Evolutionary conservation across 1,284 basidiomycete genomes (phyloP).

Genomic region (Tylopilus sp.): DNA sequence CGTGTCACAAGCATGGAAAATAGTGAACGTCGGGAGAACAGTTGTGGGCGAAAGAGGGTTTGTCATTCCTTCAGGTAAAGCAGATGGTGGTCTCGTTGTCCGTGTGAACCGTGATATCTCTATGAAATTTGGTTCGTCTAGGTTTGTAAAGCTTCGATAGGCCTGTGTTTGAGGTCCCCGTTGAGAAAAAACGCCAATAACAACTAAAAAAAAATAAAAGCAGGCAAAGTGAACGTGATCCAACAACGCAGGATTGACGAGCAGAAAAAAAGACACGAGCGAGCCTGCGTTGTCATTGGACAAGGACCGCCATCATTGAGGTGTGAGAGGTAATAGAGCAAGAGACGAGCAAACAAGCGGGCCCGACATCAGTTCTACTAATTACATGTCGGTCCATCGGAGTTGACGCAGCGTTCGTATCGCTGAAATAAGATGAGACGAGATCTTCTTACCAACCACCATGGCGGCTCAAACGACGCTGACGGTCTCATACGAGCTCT

Average conservation of each 20-base stretch:
- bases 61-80: slow-evolving; percentile 13
- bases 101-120: neutral
- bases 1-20: slow-evolving; percentile 35
- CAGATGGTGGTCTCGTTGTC: slow-evolving; percentile 10
- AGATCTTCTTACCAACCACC: slow-evolving; percentile 11
- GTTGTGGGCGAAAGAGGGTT: slow-evolving; percentile 37
- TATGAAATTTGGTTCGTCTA: slow-evolving; percentile 20
- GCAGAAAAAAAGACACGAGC: slow-evolving; percentile 2
- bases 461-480: slow-evolving; percentile 36
- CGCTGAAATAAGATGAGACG: slow-evolving; percentile 25
- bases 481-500: slow-evolving; percentile 49
- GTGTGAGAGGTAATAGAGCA: slow-evolving; percentile 10
- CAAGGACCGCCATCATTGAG: slow-evolving; percentile 35
- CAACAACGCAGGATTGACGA: slow-evolving; percentile 19
- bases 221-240: neutral
- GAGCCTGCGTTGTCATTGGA: slow-evolving; percentile 33
- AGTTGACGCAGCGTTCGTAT: slow-evolving; percentile 3
- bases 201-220: slow-evolving; percentile 4
- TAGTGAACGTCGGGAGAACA: slow-evolving; percentile 47
- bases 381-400: slow-evolving; percentile 8
- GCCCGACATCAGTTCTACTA: slow-evolving; percentile 2
- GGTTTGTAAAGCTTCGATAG: too few relatives aligned
- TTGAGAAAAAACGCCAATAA: slow-evolving; percentile 2
- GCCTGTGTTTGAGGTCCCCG: neutral
- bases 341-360: neutral